Evolutionary conservation across 2,329 filamentous ascomycete genomes (phyloP), one percentile per base, ranked within the genome.

Genomic region (Cladosporium sp.): DNA sequence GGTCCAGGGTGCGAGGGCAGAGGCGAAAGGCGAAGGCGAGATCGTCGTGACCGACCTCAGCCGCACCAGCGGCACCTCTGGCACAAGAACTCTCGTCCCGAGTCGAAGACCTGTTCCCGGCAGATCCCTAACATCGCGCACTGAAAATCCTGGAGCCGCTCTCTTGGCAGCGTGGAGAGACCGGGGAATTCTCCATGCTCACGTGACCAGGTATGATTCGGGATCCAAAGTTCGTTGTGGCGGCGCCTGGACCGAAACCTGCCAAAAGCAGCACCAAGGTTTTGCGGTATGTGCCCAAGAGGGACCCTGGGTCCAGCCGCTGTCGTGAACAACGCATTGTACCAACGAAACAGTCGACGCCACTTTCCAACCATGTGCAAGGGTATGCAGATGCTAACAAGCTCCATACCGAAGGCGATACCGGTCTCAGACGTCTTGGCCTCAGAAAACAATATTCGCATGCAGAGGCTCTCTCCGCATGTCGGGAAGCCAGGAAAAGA

Each of bases 201-300:
- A 55, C 52, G 52, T 55, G 52, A 55, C 30, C n/a, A 4, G 18
- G 24, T 32, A 12, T 34, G 41, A 47, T n/a, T 47, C 41, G 41
- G 41, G 41, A n/a, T 10, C 30, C n/a, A 34, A 55, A 30, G 28
- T 55, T 55, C 18, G 18, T 34, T 12, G 52, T 55, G 52, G 52
- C 57, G 41, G 28, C 38, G 41, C 38, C 59, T 34, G 41, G 47
- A 24, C 41, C 44, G 12, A 49, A 21, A 61, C 30, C 24, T 49
- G 30, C 59, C 59, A 14, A 61, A 61, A 51, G 44, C 59, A 47
- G 59, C 12, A 47, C n/a, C 59, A 61, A 49, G 32, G 59, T 61
- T 36, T 61, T 32, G 44, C 47, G 38, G 24, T 34, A 24, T 61
- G 30, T 21, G 34, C 34, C 34, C 34, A 36, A 36, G 34, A 36